Base-by-base conservation (phyloP, 2,329 filamentous ascomycete genomes). In the Aulographum hederae region DNA sequence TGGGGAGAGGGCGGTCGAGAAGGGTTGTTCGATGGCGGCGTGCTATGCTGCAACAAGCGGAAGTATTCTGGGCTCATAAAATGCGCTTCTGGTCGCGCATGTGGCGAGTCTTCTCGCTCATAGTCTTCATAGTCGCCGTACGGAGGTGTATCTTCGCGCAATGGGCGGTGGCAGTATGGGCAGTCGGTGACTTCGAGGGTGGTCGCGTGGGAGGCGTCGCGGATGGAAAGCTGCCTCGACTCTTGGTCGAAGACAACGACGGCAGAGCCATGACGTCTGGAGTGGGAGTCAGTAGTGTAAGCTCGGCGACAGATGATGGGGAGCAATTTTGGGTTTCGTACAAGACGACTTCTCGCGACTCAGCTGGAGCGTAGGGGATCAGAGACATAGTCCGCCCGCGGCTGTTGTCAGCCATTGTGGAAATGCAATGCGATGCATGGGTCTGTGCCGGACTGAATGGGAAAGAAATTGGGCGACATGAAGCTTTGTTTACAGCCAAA, bases 21-120 rank as follows among this genome's bases (percentile, higher is more conserved):
- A 29, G 48, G 46, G 47, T 51, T 59, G 53, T 45, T 63, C 52
- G 53, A 73, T 29, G 46, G 57, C 33, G 63, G 63, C 32, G 59
- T 55, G 41, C 65, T 73, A 31, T 65, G 56, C 28, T 70, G 78
- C 26, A 98, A 73, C 78, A 95, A 85, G 45, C 81, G 81, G 54
- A 98, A 98, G 60, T 98, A 98, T 32, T 84, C 73, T 2, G 85
- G 85, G 45, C 85, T 77, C 43, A 94, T 78, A 48, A 85, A 95
- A 34, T 75, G 68, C 30, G 77, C 26, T 25, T 50, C 48, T 31
- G 21, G 19, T 23, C 36, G 20, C 26, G 32, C 27, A 32, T 29
- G 23, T 28, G 19, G 20, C 20, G 34, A 16, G 23, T 29, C 31
- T 13, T 35, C 37, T 14, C 19, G 30, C 18, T 35, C 31, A 6